Conservation (phyloP, 805 yeast genomes). For the Ogataea trehaloabstinens region DNA sequence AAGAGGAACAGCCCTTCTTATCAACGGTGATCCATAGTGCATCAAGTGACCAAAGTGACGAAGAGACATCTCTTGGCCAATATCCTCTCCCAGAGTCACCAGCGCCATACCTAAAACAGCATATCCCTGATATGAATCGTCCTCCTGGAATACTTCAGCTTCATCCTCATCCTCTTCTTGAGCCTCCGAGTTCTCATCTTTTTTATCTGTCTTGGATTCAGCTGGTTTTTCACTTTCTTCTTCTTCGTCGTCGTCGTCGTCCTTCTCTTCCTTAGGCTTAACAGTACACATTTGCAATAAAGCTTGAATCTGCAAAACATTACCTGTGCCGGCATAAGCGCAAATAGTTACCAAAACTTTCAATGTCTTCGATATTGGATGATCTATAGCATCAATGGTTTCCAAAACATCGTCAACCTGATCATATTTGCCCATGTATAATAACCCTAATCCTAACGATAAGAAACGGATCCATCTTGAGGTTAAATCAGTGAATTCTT, state of each 20-base stretch:
- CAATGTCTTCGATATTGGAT: constrained; percentile 85
- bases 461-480: constrained; percentile 87
- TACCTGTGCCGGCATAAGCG: constrained; percentile 97
- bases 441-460: constrained; percentile 86
- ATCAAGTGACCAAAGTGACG: constrained; percentile 96
- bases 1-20: constrained; percentile 91
- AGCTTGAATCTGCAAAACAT: constrained; percentile 90
- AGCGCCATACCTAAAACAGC: constrained; percentile 94
- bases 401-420: constrained; percentile 92
- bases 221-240: constrained; percentile 15
- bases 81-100: constrained; percentile 96
- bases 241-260: constrained; percentile 58
- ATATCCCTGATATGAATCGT: constrained; percentile 70
- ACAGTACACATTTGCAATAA: constrained; percentile 84
- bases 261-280: constrained; percentile 55
- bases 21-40: constrained; percentile 94
- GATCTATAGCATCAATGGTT: constrained; percentile 91
- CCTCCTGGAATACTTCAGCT: constrained; percentile 39
- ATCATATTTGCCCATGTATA: constrained; percentile 91
- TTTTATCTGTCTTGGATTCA: background rate
- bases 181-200: constrained; percentile 21
- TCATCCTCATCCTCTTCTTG: constrained; percentile 31
- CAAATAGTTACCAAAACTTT: constrained; percentile 88
- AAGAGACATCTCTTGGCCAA: constrained; percentile 95
- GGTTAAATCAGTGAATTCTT: constrained; percentile 71